Conservation (phyloP, 805 yeast species). For the Cyberlindnera maritima region DNA sequence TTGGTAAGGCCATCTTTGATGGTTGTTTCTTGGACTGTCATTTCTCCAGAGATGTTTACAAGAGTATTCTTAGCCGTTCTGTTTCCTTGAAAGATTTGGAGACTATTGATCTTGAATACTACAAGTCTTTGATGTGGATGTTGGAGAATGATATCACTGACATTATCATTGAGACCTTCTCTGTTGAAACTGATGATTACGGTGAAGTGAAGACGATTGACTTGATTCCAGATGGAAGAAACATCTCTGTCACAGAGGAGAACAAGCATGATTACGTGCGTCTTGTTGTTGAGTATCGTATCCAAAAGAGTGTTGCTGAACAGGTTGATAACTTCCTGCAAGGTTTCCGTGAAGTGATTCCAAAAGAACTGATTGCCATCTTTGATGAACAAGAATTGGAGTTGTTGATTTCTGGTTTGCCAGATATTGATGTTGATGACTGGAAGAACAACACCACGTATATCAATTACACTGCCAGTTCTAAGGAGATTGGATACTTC, state of each 20-base stretch:
- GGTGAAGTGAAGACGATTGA: conserved; percentile 87
- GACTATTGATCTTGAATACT: conserved; percentile 86
- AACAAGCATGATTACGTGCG: conserved; percentile 89
- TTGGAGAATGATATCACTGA: conserved; percentile 95
- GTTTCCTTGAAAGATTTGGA: conserved; percentile 94
- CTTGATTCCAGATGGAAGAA: conserved; percentile 75
- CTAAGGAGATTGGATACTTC: conserved; percentile 91
- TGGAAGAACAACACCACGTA: conserved; percentile 88
- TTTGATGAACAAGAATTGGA: conserved; percentile 97
- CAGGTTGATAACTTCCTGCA: conserved; percentile 81
- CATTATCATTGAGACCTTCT: conserved; percentile 89
- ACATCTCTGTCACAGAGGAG: conserved; percentile 83
- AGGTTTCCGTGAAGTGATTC: conserved; percentile 90
- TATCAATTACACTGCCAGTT: conserved; percentile 76
- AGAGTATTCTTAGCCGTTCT: conserved; percentile 71
- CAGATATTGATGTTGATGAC: conserved; percentile 93
- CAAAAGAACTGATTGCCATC: conserved; percentile 75
- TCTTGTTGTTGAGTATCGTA: conserved; percentile 80
- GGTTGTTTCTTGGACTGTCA: conserved; percentile 87
- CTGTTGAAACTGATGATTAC: conserved; percentile 89
- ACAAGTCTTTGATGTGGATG: conserved; percentile 93
- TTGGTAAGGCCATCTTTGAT: conserved; percentile 93
- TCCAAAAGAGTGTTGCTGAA: conserved; percentile 78
- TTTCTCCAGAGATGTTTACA: conserved; percentile 92
- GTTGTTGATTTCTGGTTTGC: conserved; percentile 87